phyloP scores from a whole-genome alignment of 2,329 filamentous ascomycete genomes.

The Penicillium freii region DNA sequence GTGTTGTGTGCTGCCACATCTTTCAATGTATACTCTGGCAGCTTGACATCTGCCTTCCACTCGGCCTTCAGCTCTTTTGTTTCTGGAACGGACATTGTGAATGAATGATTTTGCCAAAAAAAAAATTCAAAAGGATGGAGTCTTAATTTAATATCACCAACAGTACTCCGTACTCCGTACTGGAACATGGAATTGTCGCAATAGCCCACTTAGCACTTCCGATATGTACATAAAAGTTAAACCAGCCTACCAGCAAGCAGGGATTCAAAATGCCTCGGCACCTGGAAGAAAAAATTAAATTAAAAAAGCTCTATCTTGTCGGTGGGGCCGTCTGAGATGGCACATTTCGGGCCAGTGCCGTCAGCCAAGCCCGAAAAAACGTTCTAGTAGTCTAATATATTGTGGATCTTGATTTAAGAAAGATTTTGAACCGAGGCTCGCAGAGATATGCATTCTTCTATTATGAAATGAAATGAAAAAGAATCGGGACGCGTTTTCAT shows the following conservation, averaged over 20 bases:
- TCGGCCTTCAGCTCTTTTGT: constrained; percentile 17
- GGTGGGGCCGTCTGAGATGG: neutral
- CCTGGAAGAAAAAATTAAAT: neutral
- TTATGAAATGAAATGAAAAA: neutral
- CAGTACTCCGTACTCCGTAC: neutral
- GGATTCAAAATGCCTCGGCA: constrained; percentile 1
- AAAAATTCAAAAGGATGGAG: neutral
- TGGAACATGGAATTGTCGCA: neutral
- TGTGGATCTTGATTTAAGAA: constrained; percentile 4
- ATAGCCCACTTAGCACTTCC: neutral
- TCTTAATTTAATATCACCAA: neutral
- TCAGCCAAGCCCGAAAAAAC: neutral
- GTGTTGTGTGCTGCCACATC: constrained; percentile 52
- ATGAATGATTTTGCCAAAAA: neutral
- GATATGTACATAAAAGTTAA: constrained; percentile 4
- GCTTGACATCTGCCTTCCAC: constrained; percentile 14
- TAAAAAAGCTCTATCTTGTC: neutral
- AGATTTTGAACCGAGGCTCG: constrained; percentile 15
- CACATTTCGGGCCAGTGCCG: neutral
- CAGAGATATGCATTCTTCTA: neutral
- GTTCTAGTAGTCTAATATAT: neutral
- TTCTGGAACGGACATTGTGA: constrained; percentile 13
- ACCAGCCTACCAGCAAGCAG: neutral
- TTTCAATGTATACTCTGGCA: constrained; percentile 26
- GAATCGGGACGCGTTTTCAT: neutral